phyloP scores from a whole-genome alignment of 2,329 filamentous ascomycete genomes.

The Fusarium sororula region DNA sequence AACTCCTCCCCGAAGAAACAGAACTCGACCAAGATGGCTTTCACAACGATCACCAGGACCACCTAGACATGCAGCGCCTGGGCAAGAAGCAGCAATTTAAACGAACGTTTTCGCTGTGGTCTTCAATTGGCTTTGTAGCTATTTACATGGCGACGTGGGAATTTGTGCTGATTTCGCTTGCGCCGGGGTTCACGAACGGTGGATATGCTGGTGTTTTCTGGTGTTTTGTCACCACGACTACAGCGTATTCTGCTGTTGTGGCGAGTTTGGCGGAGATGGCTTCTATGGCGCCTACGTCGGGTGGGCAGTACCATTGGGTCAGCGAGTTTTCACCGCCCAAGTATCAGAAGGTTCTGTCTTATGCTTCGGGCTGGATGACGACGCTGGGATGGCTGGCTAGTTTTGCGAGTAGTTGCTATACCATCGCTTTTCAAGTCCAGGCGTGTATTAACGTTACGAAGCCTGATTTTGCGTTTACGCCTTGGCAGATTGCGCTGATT shows the following conservation, averaged over 20 bases:
- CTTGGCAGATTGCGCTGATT: constrained; percentile 21
- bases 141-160: constrained; percentile 33
- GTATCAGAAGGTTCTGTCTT: constrained; percentile 17
- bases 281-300: constrained; percentile 25
- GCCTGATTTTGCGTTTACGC: constrained; percentile 15
- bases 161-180: constrained; percentile 22
- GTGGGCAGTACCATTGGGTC: constrained; percentile 26
- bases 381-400: constrained; percentile 25
- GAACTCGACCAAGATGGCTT: constrained; percentile 21
- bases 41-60: constrained; percentile 18
- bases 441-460: constrained; percentile 26
- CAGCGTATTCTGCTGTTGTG: constrained; percentile 12
- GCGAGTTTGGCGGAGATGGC: constrained; percentile 27
- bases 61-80: constrained; percentile 22
- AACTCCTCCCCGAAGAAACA: neutral
- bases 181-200: constrained; percentile 18
- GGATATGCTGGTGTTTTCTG: constrained; percentile 26
- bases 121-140: constrained; percentile 24
- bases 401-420: constrained; percentile 25
- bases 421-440: constrained; percentile 24
- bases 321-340: constrained; percentile 18
- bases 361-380: constrained; percentile 24
- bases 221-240: constrained; percentile 17
- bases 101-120: constrained; percentile 18
- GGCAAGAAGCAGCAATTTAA: constrained; percentile 29